Base-by-base conservation (phyloP, 2,329 filamentous ascomycete species). In the Stagonosporopsis chrysanthemi region DNA sequence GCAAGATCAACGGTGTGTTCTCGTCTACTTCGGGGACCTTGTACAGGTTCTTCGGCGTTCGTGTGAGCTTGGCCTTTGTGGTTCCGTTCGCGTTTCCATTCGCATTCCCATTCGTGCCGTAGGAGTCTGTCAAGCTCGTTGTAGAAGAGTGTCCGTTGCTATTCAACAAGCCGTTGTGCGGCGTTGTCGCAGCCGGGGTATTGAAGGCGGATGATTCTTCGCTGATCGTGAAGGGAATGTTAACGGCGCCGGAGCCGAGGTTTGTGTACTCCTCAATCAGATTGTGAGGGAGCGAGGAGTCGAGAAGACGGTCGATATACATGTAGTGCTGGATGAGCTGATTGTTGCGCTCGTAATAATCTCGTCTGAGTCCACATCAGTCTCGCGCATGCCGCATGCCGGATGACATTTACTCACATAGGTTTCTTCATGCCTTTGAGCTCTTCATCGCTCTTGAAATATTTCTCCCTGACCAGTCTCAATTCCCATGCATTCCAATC, bases 331-430 rank as follows among this genome's bases (percentile, higher is more conserved):
- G 90, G 57, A 98, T 87, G 40, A 97, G 82, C 65, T 88, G 88
- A 78, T 98, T 98, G 72, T 88, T 94, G 40, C 91, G 87, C 80
- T 96, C 89, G 72, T 98, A 96, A 79, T 97, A 97, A 70, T 88
- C 73, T 43, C 92, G 90, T 58, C 86, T 89, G 62, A 26, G 29
- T 6, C 4, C 6, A 31, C n/a, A 44, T 68, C 60, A 64, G 55
- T 58, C 31, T 2, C 12, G 28, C 2, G 26, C 15, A 43, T 4
- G 12, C 5, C 5, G 3, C 2, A 3, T 4, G 4, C 12, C 6
- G 5, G 22, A 6, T 2, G 12, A 5, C 9, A 17, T 4, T 3
- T 14, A 74, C 80, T 62, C 72, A 88, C 84, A 96, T 77, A n/a
- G 87, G 83, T 73, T 88, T 90, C 70, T 84, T 85, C 84, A 96